These are phyloP conservation scores for Hyaloperonospora arabidopsidis DNA, from an alignment of 352 stramenopile genomes.

Conservation along the genomic window DNA sequence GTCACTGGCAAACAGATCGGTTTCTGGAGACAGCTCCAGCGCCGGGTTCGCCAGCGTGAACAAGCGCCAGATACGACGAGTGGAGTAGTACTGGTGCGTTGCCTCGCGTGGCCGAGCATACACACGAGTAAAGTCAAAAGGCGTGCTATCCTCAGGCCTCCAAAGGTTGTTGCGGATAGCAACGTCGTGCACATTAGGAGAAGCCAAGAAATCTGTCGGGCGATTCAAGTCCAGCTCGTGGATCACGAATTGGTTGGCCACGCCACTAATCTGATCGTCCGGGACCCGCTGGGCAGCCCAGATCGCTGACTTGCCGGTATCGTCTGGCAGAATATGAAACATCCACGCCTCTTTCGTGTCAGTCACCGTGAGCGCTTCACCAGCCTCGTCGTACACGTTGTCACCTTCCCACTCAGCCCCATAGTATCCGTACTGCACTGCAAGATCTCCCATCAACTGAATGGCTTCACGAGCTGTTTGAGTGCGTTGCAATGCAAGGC, in stretches of 20 bases:
- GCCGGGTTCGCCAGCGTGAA: conserved; percentile 73
- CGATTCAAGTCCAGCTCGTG: conserved; percentile 74
- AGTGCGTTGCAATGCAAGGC: conserved; percentile 83
- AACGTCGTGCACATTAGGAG: conserved; percentile 80
- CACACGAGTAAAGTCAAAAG: conserved; percentile 86
- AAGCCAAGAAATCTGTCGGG: conserved; percentile 83
- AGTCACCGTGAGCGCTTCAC: conserved; percentile 86
- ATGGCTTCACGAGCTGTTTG: conserved; percentile 75
- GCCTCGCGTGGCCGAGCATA: conserved; percentile 71
- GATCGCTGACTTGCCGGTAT: conserved; percentile 87
- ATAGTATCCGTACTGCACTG: conserved; percentile 90
- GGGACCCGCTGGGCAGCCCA: conserved; percentile 91
- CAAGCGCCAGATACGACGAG: conserved; percentile 86
- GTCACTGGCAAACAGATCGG: conserved; percentile 65
- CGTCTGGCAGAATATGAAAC: conserved; percentile 93
- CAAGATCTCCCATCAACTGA: conserved; percentile 91
- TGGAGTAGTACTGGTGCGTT: conserved; percentile 74
- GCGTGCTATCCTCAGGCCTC: conserved; percentile 35
- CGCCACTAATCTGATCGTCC: conserved; percentile 70
- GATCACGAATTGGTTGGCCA: conserved; percentile 94
- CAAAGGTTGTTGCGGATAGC: conserved; percentile 82
- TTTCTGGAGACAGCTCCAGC: conserved; percentile 60
- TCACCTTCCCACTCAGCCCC: conserved; percentile 76
- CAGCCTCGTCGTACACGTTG: conserved; percentile 56
- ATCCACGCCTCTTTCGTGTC: conserved; percentile 91